Conservation (phyloP, 208 protist species). For the Leishmania guyanensis region DNA sequence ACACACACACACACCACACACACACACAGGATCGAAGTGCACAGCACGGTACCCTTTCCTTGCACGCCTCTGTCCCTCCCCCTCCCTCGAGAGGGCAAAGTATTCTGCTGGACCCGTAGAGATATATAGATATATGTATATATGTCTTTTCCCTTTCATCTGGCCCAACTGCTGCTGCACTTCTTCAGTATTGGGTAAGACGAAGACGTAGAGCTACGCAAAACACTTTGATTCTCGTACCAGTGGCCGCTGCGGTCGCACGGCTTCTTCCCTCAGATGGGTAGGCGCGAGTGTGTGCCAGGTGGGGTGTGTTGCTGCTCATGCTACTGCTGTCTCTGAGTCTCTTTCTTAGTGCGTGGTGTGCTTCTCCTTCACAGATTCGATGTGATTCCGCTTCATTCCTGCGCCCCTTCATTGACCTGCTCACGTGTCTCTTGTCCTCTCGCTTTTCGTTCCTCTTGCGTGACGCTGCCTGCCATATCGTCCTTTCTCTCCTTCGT, state of each 20-base stretch:
- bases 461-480: neutral
- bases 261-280: neutral
- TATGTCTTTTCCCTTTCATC: neutral
- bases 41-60: neutral
- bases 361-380: neutral
- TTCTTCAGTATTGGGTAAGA: neutral
- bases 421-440: neutral
- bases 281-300: neutral
- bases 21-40: neutral
- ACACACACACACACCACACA: neutral
- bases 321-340: neutral
- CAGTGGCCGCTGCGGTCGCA: neutral
- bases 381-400: constrained; percentile 19
- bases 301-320: neutral
- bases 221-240: neutral
- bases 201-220: too few relatives aligned
- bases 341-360: neutral
- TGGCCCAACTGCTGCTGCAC: too few relatives aligned
- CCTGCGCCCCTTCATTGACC: neutral
- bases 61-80: neutral
- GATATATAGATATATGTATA: neutral
- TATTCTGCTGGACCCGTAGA: neutral
- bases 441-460: neutral
- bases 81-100: neutral
- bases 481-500: too few relatives aligned